phyloP scores from a whole-genome alignment of 495 filamentous ascomycete genomes.

The Penicillium paradoxum region DNA sequence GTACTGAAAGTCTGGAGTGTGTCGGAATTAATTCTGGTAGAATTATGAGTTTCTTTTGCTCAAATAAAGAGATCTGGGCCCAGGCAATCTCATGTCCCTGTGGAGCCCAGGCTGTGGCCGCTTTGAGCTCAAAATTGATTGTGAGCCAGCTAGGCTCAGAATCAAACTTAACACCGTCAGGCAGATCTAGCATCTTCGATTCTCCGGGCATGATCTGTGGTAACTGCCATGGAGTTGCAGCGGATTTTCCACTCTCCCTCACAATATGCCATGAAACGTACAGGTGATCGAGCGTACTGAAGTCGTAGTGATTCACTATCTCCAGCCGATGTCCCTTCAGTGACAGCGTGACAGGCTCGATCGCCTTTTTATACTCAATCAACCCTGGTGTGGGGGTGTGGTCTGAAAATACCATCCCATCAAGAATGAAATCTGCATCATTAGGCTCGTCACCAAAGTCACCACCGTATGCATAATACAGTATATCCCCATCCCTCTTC shows the following conservation, averaged over 20 bases:
- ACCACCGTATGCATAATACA: constrained; percentile 61
- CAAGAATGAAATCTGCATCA: constrained; percentile 61
- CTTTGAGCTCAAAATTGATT: constrained; percentile 33
- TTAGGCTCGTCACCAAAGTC: constrained; percentile 65
- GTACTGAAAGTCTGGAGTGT: no score
- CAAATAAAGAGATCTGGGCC: constrained; percentile 40
- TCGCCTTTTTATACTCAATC: constrained; percentile 59
- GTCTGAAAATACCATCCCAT: constrained; percentile 55
- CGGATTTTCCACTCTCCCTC: constrained; percentile 30
- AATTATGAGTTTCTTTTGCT: no score
- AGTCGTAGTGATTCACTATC: constrained; percentile 52
- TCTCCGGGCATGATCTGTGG: constrained; percentile 3
- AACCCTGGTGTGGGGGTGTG: constrained; percentile 57
- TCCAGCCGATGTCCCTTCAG: constrained; percentile 25
- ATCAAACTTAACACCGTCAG: constrained; percentile 19
- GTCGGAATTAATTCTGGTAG: no score
- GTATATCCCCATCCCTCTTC: constrained; percentile 42
- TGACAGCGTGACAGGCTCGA: constrained; percentile 42
- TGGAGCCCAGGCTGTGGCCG: constrained; percentile 40
- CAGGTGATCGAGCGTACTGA: constrained; percentile 42
- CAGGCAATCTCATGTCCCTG: constrained; percentile 47
- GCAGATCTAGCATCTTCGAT: constrained; percentile 11
- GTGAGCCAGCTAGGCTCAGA: no score
- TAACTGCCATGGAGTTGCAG: not conserved
- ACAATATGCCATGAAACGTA: constrained; percentile 42